These are phyloP conservation scores for Gossypium davidsonii DNA, from an alignment of 441 rosid genomes.

Conservation along the genomic window DNA sequence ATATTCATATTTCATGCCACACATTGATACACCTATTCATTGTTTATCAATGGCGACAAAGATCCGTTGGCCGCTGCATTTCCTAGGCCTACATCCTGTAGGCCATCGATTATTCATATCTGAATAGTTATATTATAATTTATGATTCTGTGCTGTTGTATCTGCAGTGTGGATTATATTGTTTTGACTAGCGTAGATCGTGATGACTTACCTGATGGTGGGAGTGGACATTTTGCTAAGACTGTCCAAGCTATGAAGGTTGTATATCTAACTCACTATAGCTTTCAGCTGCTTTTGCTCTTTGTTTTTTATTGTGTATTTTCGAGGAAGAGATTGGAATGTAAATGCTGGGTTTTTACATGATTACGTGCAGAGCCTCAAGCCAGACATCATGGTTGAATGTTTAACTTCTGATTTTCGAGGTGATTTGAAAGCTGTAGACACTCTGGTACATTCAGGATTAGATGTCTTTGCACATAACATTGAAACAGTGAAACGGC, in stretches of 20 bases:
- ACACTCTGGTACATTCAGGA: constrained; percentile 69
- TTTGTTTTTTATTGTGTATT: background rate
- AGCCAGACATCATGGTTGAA: constrained; percentile 90
- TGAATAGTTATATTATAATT: background rate
- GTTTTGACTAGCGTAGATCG: constrained; percentile 97
- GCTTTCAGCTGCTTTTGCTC: background rate
- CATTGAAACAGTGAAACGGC: constrained; percentile 87
- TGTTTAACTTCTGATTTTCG: constrained; percentile 96
- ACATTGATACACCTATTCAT: background rate
- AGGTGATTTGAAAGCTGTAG: constrained; percentile 89
- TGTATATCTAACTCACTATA: constrained; percentile 5
- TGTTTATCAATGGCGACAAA: background rate
- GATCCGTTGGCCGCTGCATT: background rate
- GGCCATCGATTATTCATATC: background rate
- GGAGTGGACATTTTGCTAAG: constrained; percentile 93
- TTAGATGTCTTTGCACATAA: constrained; percentile 96
- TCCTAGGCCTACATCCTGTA: background rate
- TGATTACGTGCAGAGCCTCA: constrained; percentile 50
- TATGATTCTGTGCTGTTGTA: constrained; percentile 13
- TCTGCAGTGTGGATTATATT: constrained; percentile 83
- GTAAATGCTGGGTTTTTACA: constrained; percentile 6
- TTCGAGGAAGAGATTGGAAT: background rate
- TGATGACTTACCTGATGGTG: constrained; percentile 97
- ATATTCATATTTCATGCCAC: background rate
- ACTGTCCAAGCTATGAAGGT: constrained; percentile 95